Conservation (phyloP, 441 rosid genomes). For the Brassica balearica region DNA sequence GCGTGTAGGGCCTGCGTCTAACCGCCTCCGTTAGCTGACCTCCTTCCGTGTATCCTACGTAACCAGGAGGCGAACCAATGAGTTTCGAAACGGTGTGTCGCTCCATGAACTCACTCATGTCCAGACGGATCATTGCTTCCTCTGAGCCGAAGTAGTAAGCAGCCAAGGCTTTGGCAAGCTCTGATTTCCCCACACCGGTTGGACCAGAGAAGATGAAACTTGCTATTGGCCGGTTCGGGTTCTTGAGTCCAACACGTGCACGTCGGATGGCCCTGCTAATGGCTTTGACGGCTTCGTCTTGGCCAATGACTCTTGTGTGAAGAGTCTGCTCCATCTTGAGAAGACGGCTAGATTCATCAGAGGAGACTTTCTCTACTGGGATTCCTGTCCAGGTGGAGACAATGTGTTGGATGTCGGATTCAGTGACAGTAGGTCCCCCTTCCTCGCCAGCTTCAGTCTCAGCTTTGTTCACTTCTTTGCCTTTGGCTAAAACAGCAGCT, state of each 20-base stretch:
- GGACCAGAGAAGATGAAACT: slow-evolving; percentile 99
- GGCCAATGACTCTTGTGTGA: slow-evolving; percentile 92
- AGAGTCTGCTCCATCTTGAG: slow-evolving; percentile 96
- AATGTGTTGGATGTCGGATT: slow-evolving; percentile 92
- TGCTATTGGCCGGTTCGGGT: slow-evolving; percentile 94
- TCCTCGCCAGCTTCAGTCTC: slow-evolving; percentile 84
- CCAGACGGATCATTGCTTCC: slow-evolving; percentile 96
- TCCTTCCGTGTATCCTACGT: slow-evolving; percentile 97
- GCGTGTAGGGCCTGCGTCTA: slow-evolving; percentile 91
- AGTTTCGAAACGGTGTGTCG: slow-evolving; percentile 96
- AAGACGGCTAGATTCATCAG: slow-evolving; percentile 94
- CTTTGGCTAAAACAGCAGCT: slow-evolving; percentile 78
- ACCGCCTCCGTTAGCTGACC: slow-evolving; percentile 98
- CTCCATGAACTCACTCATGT: slow-evolving; percentile 99
- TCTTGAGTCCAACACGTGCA: slow-evolving; percentile 98
- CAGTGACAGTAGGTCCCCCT: slow-evolving; percentile 83
- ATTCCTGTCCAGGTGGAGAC: slow-evolving; percentile 98
- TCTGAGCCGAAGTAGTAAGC: slow-evolving; percentile 96
- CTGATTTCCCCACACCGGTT: slow-evolving; percentile 99
- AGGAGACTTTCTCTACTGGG: slow-evolving; percentile 97
- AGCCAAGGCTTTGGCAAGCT: slow-evolving; percentile 93
- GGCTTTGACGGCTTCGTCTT: slow-evolving; percentile 97
- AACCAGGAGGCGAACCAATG: slow-evolving; percentile 98
- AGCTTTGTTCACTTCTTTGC: slow-evolving; percentile 96
- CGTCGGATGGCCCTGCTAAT: slow-evolving; percentile 96